phyloP scores from a whole-genome alignment of 2,329 filamentous ascomycete genomes.

The Fusarium tricinctum region DNA sequence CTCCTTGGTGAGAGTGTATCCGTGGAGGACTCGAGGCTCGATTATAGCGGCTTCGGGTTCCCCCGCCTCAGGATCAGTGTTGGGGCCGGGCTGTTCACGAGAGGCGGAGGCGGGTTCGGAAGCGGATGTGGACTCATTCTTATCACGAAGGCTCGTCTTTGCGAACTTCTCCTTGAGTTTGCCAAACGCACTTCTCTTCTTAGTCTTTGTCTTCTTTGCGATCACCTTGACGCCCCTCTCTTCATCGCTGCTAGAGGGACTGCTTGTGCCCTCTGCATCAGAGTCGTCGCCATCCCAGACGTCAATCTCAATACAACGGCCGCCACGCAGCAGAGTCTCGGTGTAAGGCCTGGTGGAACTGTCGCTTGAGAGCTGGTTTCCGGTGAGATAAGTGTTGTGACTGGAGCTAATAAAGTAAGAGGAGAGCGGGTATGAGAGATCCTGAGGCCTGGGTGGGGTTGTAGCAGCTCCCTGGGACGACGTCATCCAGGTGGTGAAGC shows the following conservation, averaged over 20 bases:
- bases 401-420: conserved; percentile 96
- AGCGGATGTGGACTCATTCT: conserved; percentile 35
- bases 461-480: conserved; percentile 62
- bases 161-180: conserved; percentile 73
- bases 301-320: conserved; percentile 93
- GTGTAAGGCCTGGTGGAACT: conserved; percentile 92
- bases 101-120: conserved; percentile 1
- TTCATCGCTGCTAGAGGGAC: conserved; percentile 62
- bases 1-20: conserved; percentile 91
- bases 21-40: conserved; percentile 87
- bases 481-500: conserved; percentile 70
- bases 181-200: conserved; percentile 69
- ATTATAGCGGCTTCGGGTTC: conserved; percentile 53
- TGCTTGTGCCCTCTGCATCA: conserved; percentile 64
- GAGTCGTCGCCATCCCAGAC: conserved; percentile 92
- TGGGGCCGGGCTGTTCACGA: conserved; percentile 13
- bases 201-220: conserved; percentile 68
- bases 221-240: conserved; percentile 64
- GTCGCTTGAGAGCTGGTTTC: conserved; percentile 87
- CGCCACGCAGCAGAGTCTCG: conserved; percentile 84
- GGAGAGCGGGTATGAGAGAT: conserved; percentile 82
- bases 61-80: conserved; percentile 26
- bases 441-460: conserved; percentile 58
- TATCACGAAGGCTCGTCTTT: conserved; percentile 62
- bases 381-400: conserved; percentile 94